These are phyloP conservation scores for Debaryomyces prosopidis DNA, from an alignment of 805 yeast species.

Conservation along the genomic window DNA sequence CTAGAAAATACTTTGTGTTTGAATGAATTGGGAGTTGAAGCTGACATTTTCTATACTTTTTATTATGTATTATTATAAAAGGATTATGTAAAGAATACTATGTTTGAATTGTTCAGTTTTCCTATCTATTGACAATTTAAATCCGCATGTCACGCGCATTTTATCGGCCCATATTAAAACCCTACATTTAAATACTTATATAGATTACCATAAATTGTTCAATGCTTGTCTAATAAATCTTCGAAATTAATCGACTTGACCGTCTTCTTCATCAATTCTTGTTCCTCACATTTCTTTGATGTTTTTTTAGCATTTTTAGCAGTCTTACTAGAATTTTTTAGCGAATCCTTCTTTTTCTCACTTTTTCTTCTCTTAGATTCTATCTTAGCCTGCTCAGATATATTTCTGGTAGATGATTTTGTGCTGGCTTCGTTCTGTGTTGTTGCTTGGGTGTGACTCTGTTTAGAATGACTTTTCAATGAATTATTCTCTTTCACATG, in stretches of 20 bases:
- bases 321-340: too few relatives aligned
- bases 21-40: constrained; percentile 6
- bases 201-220: background rate
- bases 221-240: constrained; percentile 10
- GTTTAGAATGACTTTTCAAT: background rate
- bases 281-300: background rate
- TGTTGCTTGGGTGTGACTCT: background rate
- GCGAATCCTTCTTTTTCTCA: background rate
- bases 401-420: constrained; percentile 1
- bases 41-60: background rate
- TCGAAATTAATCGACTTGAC: constrained; percentile 18
- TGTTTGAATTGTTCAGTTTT: too few relatives aligned
- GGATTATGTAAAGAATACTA: background rate
- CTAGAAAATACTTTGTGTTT: constrained; percentile 19
- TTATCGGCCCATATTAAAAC: background rate
- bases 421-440: constrained; percentile 3
- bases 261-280: constrained; percentile 9
- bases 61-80: background rate
- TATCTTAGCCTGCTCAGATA: background rate
- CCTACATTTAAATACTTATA: too few relatives aligned
- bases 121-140: background rate
- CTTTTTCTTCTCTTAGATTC: background rate
- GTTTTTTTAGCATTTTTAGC: background rate
- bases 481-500: too few relatives aligned
- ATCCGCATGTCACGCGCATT: background rate